Evolutionary conservation across 768 basidiomycete species (phyloP).

Genomic region (Neoboletus magnificus): DNA sequence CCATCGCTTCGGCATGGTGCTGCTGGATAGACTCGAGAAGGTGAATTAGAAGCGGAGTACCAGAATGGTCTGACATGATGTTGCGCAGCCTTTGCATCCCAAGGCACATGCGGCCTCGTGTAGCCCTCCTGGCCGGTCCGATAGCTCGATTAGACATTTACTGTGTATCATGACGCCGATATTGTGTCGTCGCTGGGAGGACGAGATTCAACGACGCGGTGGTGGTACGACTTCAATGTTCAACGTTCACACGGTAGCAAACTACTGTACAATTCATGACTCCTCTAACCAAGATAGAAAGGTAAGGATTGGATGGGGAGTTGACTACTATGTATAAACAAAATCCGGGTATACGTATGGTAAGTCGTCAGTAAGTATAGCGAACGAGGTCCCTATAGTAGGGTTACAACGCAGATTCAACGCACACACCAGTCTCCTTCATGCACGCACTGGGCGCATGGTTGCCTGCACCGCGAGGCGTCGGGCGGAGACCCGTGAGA

Average conservation of each 20-base stretch:
- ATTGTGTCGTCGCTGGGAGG: not conserved
- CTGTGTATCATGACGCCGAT: not conserved
- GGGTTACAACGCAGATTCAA: constrained; percentile 5
- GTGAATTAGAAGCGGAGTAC: constrained; percentile 11
- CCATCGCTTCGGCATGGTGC: not conserved
- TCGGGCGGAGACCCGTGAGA: not conserved
- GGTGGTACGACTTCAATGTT: not conserved
- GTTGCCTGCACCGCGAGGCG: constrained; percentile 27
- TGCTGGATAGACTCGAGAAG: not conserved
- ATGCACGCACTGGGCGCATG: not conserved
- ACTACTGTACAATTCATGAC: not conserved
- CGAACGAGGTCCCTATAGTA: constrained; percentile 5
- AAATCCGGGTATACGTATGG: constrained; percentile 21
- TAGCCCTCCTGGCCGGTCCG: constrained; percentile 18
- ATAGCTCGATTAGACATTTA: constrained; percentile 3
- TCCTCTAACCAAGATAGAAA: not conserved
- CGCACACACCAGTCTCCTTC: not conserved
- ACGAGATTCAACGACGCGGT: not conserved
- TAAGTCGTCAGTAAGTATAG: constrained; percentile 13
- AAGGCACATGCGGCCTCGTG: constrained; percentile 19
- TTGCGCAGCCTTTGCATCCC: constrained; percentile 11
- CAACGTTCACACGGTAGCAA: not conserved
- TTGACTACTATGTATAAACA: constrained; percentile 19
- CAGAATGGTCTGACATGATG: constrained; percentile 5
- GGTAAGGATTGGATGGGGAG: constrained; percentile 4